These are phyloP conservation scores for Venturia asperata DNA, from an alignment of 2,329 filamentous ascomycete species.

Conservation along the genomic window DNA sequence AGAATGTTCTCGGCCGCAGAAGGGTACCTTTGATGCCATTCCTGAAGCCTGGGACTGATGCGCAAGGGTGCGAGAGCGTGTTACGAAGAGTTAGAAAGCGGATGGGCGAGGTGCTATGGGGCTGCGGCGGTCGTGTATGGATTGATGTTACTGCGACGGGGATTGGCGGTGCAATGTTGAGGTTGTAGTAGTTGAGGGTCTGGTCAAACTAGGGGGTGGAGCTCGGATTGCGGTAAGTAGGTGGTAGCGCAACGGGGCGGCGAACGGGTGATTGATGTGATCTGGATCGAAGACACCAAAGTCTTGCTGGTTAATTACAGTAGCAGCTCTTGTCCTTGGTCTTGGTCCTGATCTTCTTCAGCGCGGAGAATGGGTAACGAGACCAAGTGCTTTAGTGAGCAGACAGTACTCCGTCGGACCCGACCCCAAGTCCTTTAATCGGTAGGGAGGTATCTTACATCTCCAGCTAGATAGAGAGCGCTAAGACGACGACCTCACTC, in stretches of 20 bases:
- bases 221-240: neutral
- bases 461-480: neutral
- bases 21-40: slow-evolving; percentile 12
- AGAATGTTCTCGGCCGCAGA: neutral
- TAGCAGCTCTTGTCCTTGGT: no score
- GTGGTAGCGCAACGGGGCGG: neutral
- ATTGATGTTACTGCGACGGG: slow-evolving; percentile 1
- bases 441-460: no score
- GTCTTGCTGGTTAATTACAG: no score
- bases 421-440: no score
- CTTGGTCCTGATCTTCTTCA: no score
- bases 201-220: slow-evolving; percentile 6
- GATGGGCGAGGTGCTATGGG: neutral
- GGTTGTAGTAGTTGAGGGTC: slow-evolving; percentile 1
- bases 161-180: neutral
- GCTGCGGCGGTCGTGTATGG: neutral
- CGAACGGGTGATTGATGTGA: neutral
- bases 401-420: no score
- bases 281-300: no score
- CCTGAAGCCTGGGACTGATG: neutral
- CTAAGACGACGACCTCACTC: neutral
- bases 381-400: no score
- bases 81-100: neutral
- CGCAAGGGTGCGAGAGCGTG: neutral
- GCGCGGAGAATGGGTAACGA: no score